Evolutionary conservation across 306 rosid genomes (phyloP), one percentile per base, ranked within the genome.

Genomic region (Trichosanthes cucumerina): DNA sequence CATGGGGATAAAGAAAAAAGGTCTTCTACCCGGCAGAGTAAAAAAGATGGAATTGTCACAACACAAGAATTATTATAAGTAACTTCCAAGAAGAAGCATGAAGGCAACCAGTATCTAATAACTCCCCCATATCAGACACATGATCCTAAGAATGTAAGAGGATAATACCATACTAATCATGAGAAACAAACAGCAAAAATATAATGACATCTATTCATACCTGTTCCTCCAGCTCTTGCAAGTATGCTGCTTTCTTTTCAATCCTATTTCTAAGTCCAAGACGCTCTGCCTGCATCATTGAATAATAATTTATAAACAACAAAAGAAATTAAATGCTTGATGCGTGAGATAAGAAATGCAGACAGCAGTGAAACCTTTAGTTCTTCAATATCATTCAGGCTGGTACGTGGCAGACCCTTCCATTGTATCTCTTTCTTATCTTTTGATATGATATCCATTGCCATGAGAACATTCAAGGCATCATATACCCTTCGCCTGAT

Each of bases 401-500:
- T 92, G 36, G 96, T 89, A 64, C 92, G 98, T 84, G 98, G 98
- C 72, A 95, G 92, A 82, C 98, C 98, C 87, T 86, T 92, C 98
- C 98, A 95, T 84, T 95, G 98, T 79, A 95, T 95, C 84, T 95
- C 97, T 69, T 92, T 95, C 85, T 95, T 95, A 85, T 95, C 98
- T 91, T 95, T 95, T 19, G 98, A 92, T 84, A 95, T 95, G 50
- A 95, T 95, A 82, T 95, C 97, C 98, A 95, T 95, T 58, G 98
- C 97, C 98, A 92, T 95, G 80, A 95, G 98, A 85, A 95, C 98
- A 78, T 95, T 95, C 79, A 95, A 81, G 75, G 98, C 98, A 83
- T 95, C 98, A 83, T 95, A 95, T 47, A 95, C 98, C 89, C 98
- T 91, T 59, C 97, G 87, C 66, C 97, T 92, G 78, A 95, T 95